These are phyloP conservation scores for Cercospora sp. DNA, from an alignment of 2,329 filamentous ascomycete species.

Conservation along the genomic window DNA sequence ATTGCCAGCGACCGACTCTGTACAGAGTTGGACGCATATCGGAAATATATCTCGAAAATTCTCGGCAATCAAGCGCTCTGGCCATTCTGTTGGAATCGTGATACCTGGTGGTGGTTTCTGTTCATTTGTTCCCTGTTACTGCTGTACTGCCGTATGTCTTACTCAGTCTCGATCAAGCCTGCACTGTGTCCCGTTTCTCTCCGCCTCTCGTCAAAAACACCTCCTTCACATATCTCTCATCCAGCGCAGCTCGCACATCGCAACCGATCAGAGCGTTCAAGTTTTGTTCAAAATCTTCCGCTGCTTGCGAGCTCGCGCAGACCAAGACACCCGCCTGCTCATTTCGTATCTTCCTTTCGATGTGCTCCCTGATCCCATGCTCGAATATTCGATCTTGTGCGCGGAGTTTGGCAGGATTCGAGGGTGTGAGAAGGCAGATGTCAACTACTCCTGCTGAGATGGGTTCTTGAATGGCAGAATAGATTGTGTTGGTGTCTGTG, in stretches of 20 bases:
- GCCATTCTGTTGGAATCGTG: too few species aligned
- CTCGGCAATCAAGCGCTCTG: too few species aligned
- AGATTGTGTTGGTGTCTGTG: not conserved
- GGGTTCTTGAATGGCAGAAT: not conserved
- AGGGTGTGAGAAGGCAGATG: not conserved
- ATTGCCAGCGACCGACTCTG: too few species aligned
- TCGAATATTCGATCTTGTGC: not conserved
- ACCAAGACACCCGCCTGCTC: not conserved
- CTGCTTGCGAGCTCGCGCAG: not conserved
- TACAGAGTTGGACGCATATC: too few species aligned
- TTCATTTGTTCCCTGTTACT: too few species aligned
- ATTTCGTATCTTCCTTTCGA: not conserved
- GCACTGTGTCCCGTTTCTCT: too few species aligned
- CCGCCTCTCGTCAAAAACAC: not conserved
- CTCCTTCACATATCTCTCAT: constrained; percentile 2
- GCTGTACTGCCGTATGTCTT: too few species aligned
- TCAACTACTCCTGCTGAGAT: not conserved
- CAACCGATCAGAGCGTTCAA: not conserved
- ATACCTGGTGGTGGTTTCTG: too few species aligned
- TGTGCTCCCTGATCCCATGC: not conserved
- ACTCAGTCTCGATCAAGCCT: too few species aligned
- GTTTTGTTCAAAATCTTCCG: not conserved
- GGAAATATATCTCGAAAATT: too few species aligned
- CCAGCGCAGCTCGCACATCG: not conserved
- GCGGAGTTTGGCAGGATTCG: not conserved